These are phyloP conservation scores for Maudiozyma barnettii DNA, from an alignment of 805 yeast species.

Conservation along the genomic window DNA sequence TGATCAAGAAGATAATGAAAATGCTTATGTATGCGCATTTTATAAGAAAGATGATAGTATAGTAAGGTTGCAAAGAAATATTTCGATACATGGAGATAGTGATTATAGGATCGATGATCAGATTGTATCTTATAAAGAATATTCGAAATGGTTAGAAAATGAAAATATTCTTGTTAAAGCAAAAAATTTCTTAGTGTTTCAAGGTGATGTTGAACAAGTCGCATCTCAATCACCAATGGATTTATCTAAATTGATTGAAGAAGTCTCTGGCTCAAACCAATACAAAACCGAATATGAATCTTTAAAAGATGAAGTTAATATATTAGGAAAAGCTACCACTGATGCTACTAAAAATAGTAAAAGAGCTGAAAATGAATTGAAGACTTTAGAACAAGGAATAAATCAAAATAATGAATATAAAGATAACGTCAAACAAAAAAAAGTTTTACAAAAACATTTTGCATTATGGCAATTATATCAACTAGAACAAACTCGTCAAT, in stretches of 20 bases:
- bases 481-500: conserved; percentile 34
- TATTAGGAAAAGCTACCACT: conserved; percentile 54
- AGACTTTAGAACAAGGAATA: conserved; percentile 68
- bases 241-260: conserved; percentile 65
- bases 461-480: conserved; percentile 61
- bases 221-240: conserved; percentile 81
- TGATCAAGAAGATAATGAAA: conserved; percentile 24
- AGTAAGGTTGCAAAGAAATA: conserved; percentile 53
- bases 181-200: conserved; percentile 85
- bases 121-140: conserved; percentile 53
- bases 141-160: conserved; percentile 52
- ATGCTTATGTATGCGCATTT: conserved; percentile 69
- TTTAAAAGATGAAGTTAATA: conserved; percentile 53
- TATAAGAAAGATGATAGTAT: conserved; percentile 56
- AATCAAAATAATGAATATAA: conserved; percentile 62
- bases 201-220: conserved; percentile 91
- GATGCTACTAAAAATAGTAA: conserved; percentile 60
- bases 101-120: conserved; percentile 58
- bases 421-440: conserved; percentile 40
- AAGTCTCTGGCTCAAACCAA: conserved; percentile 73
- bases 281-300: conserved; percentile 55
- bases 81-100: conserved; percentile 50
- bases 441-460: conserved; percentile 37
- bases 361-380: conserved; percentile 61
- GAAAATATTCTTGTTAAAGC: conserved; percentile 86